Conservation (phyloP, 805 yeast species). For the Pichia thaimueangensis region DNA sequence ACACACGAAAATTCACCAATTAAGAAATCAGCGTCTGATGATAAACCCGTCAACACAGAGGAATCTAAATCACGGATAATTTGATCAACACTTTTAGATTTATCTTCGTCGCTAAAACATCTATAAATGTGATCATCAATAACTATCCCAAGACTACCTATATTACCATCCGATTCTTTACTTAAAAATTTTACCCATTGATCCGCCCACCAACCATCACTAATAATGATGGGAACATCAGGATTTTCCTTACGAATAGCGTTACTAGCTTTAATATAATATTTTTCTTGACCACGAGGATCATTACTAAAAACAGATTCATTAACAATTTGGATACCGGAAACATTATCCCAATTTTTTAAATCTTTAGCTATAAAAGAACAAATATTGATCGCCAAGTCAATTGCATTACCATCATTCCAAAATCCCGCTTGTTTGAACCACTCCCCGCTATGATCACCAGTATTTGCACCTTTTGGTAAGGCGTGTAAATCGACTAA, state of each 20-base stretch:
- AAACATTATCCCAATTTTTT: constrained; percentile 51
- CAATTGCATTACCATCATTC: constrained; percentile 37
- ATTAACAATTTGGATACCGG: constrained; percentile 80
- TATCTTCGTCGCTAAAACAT: constrained; percentile 75
- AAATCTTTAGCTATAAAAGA: constrained; percentile 60
- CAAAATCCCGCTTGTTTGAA: constrained; percentile 61
- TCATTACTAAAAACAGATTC: constrained; percentile 65
- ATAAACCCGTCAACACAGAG: constrained; percentile 44
- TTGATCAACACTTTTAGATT: constrained; percentile 53
- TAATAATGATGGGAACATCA: constrained; percentile 64
- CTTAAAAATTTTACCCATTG: constrained; percentile 67
- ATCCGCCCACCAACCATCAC: constrained; percentile 92
- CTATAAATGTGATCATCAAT: constrained; percentile 84
- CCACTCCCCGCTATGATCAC: constrained; percentile 74
- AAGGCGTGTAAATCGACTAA: constrained; percentile 82
- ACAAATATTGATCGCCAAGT: constrained; percentile 43
- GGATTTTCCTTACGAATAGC: constrained; percentile 51
- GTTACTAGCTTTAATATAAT: constrained; percentile 58
- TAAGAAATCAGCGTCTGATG: constrained; percentile 50
- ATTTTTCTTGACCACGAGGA: constrained; percentile 46
- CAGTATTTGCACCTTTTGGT: constrained; percentile 89
- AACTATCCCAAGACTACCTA: constrained; percentile 50
- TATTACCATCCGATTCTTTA: constrained; percentile 34
- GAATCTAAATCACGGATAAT: constrained; percentile 51
- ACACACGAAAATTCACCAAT: constrained; percentile 93